phyloP scores from a whole-genome alignment of 306 rosid genomes.

The Geum urbanum region DNA sequence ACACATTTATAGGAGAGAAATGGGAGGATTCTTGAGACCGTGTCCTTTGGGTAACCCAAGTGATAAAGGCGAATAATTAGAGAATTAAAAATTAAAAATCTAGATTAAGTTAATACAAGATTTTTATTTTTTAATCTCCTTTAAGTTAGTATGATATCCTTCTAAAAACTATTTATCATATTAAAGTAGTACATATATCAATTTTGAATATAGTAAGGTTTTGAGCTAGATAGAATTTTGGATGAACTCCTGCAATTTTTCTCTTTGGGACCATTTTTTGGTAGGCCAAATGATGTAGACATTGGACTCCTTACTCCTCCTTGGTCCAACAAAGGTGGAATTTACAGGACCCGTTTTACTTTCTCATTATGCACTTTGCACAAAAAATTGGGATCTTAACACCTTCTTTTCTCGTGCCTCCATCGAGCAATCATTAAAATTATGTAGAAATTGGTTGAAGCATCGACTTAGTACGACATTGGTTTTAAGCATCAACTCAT shows the following conservation, averaged over 20 bases:
- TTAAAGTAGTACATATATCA: too few relatives aligned
- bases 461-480: not conserved
- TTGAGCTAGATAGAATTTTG: too few relatives aligned
- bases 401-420: constrained; percentile 11
- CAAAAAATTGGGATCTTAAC: constrained; percentile 17
- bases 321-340: constrained; percentile 9
- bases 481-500: not conserved
- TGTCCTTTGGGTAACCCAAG: not conserved
- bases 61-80: not conserved
- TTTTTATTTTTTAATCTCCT: too few relatives aligned
- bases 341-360: constrained; percentile 8
- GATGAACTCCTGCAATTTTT: too few relatives aligned
- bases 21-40: constrained; percentile 27
- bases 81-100: too few relatives aligned
- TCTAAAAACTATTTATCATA: too few relatives aligned
- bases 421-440: constrained; percentile 1
- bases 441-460: not conserved
- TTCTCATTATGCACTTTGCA: not conserved
- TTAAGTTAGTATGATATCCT: too few relatives aligned
- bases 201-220: too few relatives aligned
- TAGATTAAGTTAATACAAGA: too few relatives aligned
- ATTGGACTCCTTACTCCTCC: constrained; percentile 1
- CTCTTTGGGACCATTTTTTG: constrained; percentile 24
- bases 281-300: constrained; percentile 1
- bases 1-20: constrained; percentile 46